phyloP scores from a whole-genome alignment of 2,329 filamentous ascomycete genomes.

The Cercospora janseana region DNA sequence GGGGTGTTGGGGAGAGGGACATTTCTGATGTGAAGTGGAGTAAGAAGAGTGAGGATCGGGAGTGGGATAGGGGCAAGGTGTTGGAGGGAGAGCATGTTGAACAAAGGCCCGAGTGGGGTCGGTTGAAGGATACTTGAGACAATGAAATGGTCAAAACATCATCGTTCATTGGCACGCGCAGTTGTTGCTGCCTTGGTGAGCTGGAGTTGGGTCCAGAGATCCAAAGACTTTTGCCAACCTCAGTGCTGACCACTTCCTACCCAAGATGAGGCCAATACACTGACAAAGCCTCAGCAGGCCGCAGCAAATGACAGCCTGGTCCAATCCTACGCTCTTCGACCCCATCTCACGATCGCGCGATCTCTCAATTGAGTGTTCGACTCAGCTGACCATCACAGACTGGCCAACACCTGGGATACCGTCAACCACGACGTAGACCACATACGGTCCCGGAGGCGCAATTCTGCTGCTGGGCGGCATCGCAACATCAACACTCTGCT shows the following conservation, averaged over 20 bases:
- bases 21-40: constrained; percentile 48
- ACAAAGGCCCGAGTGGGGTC: constrained; percentile 51
- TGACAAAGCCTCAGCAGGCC: too few species aligned
- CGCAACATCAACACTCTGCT: constrained; percentile 51
- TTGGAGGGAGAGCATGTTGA: constrained; percentile 55
- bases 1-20: constrained; percentile 59
- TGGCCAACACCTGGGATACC: constrained; percentile 55
- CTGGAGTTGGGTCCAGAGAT: too few species aligned
- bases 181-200: too few species aligned
- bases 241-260: too few species aligned
- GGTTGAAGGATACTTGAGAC: constrained; percentile 23
- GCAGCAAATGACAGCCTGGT: not conserved
- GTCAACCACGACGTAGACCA: constrained; percentile 59
- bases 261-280: too few species aligned
- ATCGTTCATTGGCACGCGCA: too few species aligned
- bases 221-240: too few species aligned
- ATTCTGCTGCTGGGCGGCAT: constrained; percentile 56
- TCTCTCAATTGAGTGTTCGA: too few species aligned
- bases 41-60: constrained; percentile 54
- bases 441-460: constrained; percentile 58
- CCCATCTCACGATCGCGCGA: too few species aligned
- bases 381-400: constrained; percentile 45
- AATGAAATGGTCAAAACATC: too few species aligned
- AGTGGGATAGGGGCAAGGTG: constrained; percentile 67
- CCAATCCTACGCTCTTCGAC: too few species aligned